phyloP scores from a whole-genome alignment of 169 alveolate genomes.

The Plasmodium chabaudi region DNA sequence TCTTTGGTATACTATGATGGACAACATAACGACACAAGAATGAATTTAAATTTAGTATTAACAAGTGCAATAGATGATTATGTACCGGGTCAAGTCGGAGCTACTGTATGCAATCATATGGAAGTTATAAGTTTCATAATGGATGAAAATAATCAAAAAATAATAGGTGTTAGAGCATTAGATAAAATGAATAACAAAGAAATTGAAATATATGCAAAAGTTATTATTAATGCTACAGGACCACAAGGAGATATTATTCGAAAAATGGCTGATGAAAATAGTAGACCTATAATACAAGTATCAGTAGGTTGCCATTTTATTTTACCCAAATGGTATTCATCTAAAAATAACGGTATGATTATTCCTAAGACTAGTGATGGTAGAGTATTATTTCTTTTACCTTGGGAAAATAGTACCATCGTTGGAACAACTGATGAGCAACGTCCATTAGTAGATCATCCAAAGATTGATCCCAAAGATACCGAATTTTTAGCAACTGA shows the following conservation, averaged over 20 bases:
- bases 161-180: constrained; percentile 87
- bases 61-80: constrained; percentile 91
- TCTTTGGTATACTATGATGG: constrained; percentile 93
- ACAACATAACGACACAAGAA: constrained; percentile 93
- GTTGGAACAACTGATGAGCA: constrained; percentile 94
- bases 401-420: constrained; percentile 89
- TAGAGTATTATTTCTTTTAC: constrained; percentile 92
- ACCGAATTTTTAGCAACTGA: constrained; percentile 89
- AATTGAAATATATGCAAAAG: constrained; percentile 89
- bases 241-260: constrained; percentile 87
- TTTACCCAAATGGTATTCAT: constrained; percentile 84
- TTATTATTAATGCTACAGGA: constrained; percentile 93
- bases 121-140: constrained; percentile 85
- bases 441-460: constrained; percentile 82
- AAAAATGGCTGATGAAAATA: constrained; percentile 79
- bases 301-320: constrained; percentile 89
- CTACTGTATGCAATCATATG: constrained; percentile 92
- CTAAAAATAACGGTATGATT: constrained; percentile 89
- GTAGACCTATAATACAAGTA: constrained; percentile 60
- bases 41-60: constrained; percentile 87
- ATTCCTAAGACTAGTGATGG: constrained; percentile 95
- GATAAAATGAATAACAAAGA: constrained; percentile 88
- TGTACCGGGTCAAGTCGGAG: constrained; percentile 89
- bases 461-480: constrained; percentile 84
- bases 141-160: constrained; percentile 84